Evolutionary conservation across 192 early-diverging fungal genomes (phyloP).

Genomic region (Pilaira anomala): DNA sequence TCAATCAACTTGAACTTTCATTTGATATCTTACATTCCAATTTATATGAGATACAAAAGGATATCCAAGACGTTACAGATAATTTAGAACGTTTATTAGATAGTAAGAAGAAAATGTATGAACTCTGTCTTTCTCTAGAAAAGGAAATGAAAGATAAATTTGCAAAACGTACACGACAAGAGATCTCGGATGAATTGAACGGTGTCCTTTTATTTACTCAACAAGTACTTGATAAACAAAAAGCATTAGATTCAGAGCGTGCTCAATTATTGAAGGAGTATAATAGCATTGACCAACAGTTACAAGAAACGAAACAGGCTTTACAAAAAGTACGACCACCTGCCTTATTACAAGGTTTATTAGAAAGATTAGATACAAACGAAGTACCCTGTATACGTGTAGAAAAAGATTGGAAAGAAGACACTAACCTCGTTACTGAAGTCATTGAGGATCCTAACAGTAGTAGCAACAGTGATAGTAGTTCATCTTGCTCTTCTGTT

Average conservation of each 20-base stretch:
- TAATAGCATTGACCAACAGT: slow-evolving; percentile 21
- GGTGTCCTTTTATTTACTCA: slow-evolving; percentile 35
- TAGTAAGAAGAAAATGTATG: slow-evolving; percentile 47
- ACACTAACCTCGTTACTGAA: slow-evolving; percentile 19
- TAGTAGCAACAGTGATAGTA: background rate
- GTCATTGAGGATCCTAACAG: background rate
- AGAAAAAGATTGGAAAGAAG: slow-evolving; percentile 38
- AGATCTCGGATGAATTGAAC: slow-evolving; percentile 36
- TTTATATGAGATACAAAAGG: slow-evolving; percentile 47
- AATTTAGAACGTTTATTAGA: slow-evolving; percentile 35
- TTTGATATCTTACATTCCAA: slow-evolving; percentile 55
- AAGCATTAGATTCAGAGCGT: slow-evolving; percentile 32
- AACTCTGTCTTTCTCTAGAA: slow-evolving; percentile 41
- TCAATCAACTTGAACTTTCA: slow-evolving; percentile 47
- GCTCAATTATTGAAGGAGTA: slow-evolving; percentile 41
- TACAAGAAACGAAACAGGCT: slow-evolving; percentile 36
- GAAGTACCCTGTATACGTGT: slow-evolving; percentile 15
- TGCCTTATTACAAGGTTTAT: slow-evolving; percentile 41
- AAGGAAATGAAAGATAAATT: slow-evolving; percentile 7
- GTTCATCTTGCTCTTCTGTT: background rate
- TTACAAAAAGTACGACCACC: slow-evolving; percentile 46
- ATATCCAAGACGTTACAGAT: slow-evolving; percentile 39
- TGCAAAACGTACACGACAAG: background rate
- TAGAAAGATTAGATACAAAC: slow-evolving; percentile 36
- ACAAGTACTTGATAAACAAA: slow-evolving; percentile 37